Base-by-base conservation (phyloP, 164 flowering plant genomes). In the Sedum album region DNA sequence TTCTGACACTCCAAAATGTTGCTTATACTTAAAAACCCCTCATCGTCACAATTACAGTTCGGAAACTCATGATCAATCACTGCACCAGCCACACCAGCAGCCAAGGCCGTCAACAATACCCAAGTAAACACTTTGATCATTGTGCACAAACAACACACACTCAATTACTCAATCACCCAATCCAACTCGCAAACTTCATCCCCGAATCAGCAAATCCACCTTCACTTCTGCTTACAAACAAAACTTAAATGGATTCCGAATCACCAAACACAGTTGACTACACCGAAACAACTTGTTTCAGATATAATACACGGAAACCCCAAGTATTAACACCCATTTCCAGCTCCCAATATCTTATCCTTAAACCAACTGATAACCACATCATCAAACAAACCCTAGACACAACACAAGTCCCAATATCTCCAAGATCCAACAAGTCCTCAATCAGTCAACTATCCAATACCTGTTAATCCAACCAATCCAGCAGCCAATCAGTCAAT, bases 11-110 rank as follows among this genome's bases (percentile, higher is more conserved):
- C 84, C n/a, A 83, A 48, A 49, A 81, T 75, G 65, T 31, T 76
- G 5, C 73, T 60, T 31, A 76, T 31, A 66, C 76, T 79, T 81
- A 80, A 82, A 41, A 76, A 68, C 3, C 85, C 83, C 68, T 82
- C 88, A 65, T 81, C 84, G 1, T 84, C 86, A 39, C 88, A 84
- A 53, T 79, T 79, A 60, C 86, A 84, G 36, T 38, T 51, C 0
- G 74, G 31, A 61, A 42, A 81, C 2, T 72, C 82, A 72, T 46
- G 48, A 23, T 71, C 79, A 42, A 11, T 20, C 10, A 78, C 84
- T 33, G 70, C 72, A 28, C 73, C 76, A 44, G 46, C 74, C 46
- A 72, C 8, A 5, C 57, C 4, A 13, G 71, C 9, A 2, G 74
- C 36, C 26, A 41, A 38, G 35, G 8, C 66, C 61, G 75, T 38